These are phyloP conservation scores for Fusarium oligoseptatum DNA, from an alignment of 2,329 filamentous ascomycete genomes.

Conservation along the genomic window DNA sequence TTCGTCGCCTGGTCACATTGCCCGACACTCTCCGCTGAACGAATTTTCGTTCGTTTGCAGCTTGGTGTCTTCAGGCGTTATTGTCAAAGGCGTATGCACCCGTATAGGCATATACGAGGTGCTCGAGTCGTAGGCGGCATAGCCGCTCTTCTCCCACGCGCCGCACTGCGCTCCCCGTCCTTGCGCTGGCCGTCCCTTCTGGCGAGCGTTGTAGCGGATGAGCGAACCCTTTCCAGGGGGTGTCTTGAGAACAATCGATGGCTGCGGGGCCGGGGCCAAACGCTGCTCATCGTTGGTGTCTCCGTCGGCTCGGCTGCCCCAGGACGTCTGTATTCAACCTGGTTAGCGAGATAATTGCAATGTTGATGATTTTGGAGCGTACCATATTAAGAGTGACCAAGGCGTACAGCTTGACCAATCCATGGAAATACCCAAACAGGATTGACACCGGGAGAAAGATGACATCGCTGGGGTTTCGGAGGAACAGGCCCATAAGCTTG, in stretches of 20 bases:
- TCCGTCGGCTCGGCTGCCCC: constrained; percentile 93
- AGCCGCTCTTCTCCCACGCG: constrained; percentile 51
- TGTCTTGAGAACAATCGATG: constrained; percentile 57
- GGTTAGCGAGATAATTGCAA: constrained; percentile 23
- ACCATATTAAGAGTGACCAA: constrained; percentile 86
- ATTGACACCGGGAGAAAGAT: constrained; percentile 87
- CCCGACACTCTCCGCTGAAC: constrained; percentile 37
- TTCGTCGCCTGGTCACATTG: constrained; percentile 41
- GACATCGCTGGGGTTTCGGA: constrained; percentile 85
- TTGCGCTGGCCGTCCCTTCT: constrained; percentile 53
- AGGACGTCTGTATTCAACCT: constrained; percentile 77
- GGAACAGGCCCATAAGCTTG: constrained; percentile 89
- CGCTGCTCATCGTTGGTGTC: constrained; percentile 84
- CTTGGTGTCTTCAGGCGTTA: constrained; percentile 38
- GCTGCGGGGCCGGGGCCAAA: constrained; percentile 66
- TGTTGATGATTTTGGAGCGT: constrained; percentile 56
- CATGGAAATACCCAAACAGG: constrained; percentile 92
- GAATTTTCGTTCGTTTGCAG: constrained; percentile 42
- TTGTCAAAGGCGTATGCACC: constrained; percentile 42
- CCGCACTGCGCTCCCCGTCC: constrained; percentile 36
- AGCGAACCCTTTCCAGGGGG: constrained; percentile 60
- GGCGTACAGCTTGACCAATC: constrained; percentile 91
- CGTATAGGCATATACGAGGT: constrained; percentile 53
- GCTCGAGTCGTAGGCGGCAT: constrained; percentile 53
- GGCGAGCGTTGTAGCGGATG: constrained; percentile 61